Conservation (phyloP, 805 yeast species). For the Yarrowia sp. region DNA sequence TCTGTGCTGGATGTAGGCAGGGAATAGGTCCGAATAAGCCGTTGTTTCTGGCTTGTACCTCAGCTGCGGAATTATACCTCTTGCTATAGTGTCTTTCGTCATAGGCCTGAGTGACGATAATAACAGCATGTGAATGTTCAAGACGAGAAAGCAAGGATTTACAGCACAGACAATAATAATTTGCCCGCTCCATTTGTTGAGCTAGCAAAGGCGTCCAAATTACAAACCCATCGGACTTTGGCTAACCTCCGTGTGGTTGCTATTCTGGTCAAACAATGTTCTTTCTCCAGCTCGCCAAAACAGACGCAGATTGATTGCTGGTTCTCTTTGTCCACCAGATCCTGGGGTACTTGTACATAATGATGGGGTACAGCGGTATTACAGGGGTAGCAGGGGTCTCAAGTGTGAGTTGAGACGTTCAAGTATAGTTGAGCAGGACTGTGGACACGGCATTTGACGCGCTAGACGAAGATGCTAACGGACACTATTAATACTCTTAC, state of each 20-base stretch:
- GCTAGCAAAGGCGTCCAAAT: not conserved
- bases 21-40: too few relatives aligned
- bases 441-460: too few relatives aligned
- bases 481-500: too few relatives aligned
- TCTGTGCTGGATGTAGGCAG: too few relatives aligned
- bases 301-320: slow-evolving; percentile 5
- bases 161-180: not conserved
- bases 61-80: too few relatives aligned
- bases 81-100: too few relatives aligned
- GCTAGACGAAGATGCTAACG: too few relatives aligned
- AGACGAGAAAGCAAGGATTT: not conserved
- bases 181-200: not conserved
- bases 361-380: too few relatives aligned
- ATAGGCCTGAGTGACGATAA: not conserved
- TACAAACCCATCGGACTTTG: not conserved
- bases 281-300: not conserved
- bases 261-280: not conserved
- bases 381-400: too few relatives aligned
- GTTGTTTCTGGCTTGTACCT: too few relatives aligned
- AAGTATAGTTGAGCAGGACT: too few relatives aligned
- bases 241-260: slow-evolving; percentile 8
- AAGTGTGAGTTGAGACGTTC: too few relatives aligned
- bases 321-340: slow-evolving; percentile 6
- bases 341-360: not conserved
- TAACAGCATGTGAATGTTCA: slow-evolving; percentile 27